A percentile compares a stretch with the other conserved stretches of the same genome.
Conservation (phyloP, 202 grass and related monocot species). For the Setaria italica region DNA sequence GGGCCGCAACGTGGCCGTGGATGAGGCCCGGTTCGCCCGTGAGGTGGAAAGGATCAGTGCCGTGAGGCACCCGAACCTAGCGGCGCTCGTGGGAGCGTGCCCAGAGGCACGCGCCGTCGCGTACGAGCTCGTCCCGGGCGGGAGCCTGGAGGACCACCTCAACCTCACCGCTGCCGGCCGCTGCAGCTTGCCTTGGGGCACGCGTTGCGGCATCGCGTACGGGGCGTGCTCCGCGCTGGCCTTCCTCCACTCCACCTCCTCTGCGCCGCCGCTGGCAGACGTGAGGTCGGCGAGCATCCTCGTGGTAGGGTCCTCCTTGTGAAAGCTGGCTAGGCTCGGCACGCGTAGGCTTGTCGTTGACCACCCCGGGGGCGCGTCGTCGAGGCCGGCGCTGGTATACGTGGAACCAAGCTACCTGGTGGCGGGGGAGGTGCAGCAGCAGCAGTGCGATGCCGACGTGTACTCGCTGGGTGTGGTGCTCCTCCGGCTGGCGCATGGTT, state of each 20-base stretch:
- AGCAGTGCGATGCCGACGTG: constrained; percentile 35
- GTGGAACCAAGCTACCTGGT: constrained; percentile 50
- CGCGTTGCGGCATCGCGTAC: constrained; percentile 50
- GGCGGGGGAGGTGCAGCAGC: too few relatives aligned
- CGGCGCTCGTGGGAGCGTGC: constrained; percentile 64
- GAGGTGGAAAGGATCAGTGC: constrained; percentile 41
- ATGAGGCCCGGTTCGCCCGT: constrained; percentile 46
- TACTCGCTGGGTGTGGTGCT: constrained; percentile 65
- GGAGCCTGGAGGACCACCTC: constrained; percentile 66
- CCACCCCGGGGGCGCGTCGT: not conserved
- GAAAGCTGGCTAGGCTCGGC: constrained; percentile 62
- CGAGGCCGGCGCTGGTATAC: constrained; percentile 47
- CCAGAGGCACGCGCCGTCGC: constrained; percentile 63
- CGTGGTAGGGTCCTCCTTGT: constrained; percentile 12
- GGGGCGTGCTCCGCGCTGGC: constrained; percentile 55
- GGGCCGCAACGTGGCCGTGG: constrained; percentile 38
- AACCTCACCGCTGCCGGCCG: not conserved
- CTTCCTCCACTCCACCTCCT: constrained; percentile 52
- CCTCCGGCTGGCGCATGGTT: constrained; percentile 45
- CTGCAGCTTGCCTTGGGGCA: constrained; percentile 52
- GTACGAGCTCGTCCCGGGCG: constrained; percentile 57
- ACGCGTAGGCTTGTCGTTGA: not conserved
- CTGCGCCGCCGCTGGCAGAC: constrained; percentile 15
- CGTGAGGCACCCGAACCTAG: constrained; percentile 58
- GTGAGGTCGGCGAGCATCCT: constrained; percentile 71